Conservation (phyloP, 2,329 filamentous ascomycete genomes). For the Microdochium paspali region DNA sequence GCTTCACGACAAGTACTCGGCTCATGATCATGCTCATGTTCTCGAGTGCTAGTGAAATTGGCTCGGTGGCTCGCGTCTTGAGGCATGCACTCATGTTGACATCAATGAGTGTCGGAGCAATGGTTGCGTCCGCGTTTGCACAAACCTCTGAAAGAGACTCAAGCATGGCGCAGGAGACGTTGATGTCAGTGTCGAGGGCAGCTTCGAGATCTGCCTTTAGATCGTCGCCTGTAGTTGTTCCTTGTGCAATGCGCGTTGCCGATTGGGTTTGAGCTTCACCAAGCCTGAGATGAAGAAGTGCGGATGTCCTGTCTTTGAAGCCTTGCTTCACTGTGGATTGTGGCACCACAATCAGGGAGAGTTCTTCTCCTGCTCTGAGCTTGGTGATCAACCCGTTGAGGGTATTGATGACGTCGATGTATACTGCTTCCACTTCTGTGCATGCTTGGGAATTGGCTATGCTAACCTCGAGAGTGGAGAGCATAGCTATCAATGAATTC, state of each 20-base stretch:
- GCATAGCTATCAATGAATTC: slow-evolving; percentile 4
- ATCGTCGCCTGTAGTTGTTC: slow-evolving; percentile 4
- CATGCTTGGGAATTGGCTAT: slow-evolving; percentile 2
- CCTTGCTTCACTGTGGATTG: background rate
- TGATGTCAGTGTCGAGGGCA: slow-evolving; percentile 26
- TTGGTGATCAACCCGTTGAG: slow-evolving; percentile 6
- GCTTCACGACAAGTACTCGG: background rate
- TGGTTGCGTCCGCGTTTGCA: slow-evolving; percentile 10
- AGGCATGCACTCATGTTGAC: slow-evolving; percentile 34
- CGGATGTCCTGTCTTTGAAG: background rate
- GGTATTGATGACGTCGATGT: slow-evolving; percentile 19
- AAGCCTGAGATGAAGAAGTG: background rate
- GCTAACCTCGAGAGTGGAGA: background rate
- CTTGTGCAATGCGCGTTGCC: background rate
- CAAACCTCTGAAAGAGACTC: slow-evolving; percentile 23
- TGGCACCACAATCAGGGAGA: background rate
- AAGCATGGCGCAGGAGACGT: slow-evolving; percentile 29
- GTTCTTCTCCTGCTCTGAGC: background rate
- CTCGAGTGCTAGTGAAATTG: slow-evolving; percentile 34
- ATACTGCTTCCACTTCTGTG: slow-evolving; percentile 18
- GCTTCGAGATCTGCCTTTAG: slow-evolving; percentile 22
- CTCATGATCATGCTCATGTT: slow-evolving; percentile 25
- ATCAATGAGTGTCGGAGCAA: slow-evolving; percentile 22
- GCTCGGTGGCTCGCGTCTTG: slow-evolving; percentile 28
- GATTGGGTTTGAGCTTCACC: background rate